Evolutionary conservation across 345 rosid genomes (phyloP).

Genomic region (Murraya koenigii): DNA sequence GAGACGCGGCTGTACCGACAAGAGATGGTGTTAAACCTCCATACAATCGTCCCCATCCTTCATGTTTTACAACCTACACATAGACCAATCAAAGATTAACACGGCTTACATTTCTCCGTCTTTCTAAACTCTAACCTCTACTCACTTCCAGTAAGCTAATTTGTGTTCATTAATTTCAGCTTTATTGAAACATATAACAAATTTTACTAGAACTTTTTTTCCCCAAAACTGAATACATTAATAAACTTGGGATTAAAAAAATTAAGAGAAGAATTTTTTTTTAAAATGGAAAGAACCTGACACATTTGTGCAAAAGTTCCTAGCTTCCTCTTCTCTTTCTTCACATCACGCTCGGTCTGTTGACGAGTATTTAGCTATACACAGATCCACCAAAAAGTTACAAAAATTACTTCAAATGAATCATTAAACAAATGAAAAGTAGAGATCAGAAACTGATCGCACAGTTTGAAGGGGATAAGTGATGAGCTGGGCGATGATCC

Average conservation of each 20-base stretch:
- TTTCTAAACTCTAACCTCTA: neutral
- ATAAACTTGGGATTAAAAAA: neutral
- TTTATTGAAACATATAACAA: neutral
- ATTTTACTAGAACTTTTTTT: neutral
- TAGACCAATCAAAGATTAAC: neutral
- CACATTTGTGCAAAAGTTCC: constrained; percentile 76
- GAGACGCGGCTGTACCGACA: constrained; percentile 92
- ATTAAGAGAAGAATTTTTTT: neutral
- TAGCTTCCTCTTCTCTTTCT: constrained; percentile 69
- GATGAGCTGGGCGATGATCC: constrained; percentile 94
- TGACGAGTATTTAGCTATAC: constrained; percentile 89
- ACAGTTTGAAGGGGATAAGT: constrained; percentile 97
- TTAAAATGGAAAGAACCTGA: constrained; percentile 48
- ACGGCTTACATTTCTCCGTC: constrained; percentile 4
- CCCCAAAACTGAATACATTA: neutral
- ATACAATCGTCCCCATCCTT: constrained; percentile 91
- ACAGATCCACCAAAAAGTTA: constrained; percentile 16
- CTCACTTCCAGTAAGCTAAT: neutral
- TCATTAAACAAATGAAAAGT: neutral
- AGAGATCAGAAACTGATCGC: constrained; percentile 14
- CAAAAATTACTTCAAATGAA: neutral
- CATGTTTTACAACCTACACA: constrained; percentile 77
- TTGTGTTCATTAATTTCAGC: neutral
- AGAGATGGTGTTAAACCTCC: constrained; percentile 88
- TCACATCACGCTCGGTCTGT: constrained; percentile 89